These are phyloP conservation scores for Fusarium floridanum DNA, from an alignment of 2,329 filamentous ascomycete genomes.

Conservation along the genomic window DNA sequence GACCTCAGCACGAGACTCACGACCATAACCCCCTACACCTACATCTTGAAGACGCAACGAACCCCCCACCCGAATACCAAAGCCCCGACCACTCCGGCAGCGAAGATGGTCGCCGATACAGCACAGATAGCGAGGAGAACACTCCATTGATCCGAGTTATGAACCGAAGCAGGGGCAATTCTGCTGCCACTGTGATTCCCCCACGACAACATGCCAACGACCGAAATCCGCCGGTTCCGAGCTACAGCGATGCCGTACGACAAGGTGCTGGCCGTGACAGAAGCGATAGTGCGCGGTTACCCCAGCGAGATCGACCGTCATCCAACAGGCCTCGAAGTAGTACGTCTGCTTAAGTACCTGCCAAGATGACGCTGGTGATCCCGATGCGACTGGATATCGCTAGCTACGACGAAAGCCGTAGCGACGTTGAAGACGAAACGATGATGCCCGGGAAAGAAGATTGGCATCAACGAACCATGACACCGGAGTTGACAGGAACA, in stretches of 20 bases:
- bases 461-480: conserved; percentile 35
- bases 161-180: conserved; percentile 65
- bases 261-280: conserved; percentile 57
- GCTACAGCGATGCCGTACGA: conserved; percentile 81
- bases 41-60: conserved; percentile 66
- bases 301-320: conserved; percentile 27
- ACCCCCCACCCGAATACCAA: conserved; percentile 79
- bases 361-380: background rate
- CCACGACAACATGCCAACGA: conserved; percentile 39
- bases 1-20: conserved; percentile 43
- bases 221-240: conserved; percentile 77
- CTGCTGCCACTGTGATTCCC: conserved; percentile 56
- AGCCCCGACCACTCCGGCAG: conserved; percentile 74
- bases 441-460: conserved; percentile 22
- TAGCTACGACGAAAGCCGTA: conserved; percentile 7
- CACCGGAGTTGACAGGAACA: conserved; percentile 40
- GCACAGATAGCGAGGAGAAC: conserved; percentile 70
- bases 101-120: conserved; percentile 68
- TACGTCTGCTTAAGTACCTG: conserved; percentile 27
- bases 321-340: conserved; percentile 37
- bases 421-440: conserved; percentile 20
- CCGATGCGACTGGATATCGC: background rate
- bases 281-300: conserved; percentile 41
- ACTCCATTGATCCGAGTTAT: conserved; percentile 65
- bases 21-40: conserved; percentile 56